These are phyloP conservation scores for Chaetothyriales sp. DNA, from an alignment of 2,329 filamentous ascomycete genomes.

Conservation along the genomic window DNA sequence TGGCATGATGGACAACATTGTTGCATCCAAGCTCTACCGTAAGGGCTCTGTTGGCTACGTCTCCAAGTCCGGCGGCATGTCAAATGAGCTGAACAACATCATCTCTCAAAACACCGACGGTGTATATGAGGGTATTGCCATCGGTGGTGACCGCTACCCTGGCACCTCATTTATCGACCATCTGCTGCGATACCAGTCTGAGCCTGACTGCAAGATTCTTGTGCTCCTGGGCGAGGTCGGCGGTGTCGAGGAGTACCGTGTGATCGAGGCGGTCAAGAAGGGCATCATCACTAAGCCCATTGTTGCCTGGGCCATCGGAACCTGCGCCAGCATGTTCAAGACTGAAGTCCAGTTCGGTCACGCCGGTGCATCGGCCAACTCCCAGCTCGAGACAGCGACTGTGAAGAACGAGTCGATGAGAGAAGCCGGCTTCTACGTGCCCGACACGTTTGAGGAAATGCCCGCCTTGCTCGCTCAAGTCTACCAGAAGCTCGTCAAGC, in stretches of 20 bases:
- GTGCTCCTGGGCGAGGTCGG: conserved; percentile 93
- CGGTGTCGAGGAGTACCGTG: conserved; percentile 99
- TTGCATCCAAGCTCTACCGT: conserved; percentile 98
- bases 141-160: conserved; percentile 97
- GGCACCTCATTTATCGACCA: conserved; percentile 99
- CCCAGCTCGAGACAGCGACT: conserved; percentile 90
- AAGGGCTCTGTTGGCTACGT: conserved; percentile 98
- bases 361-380: conserved; percentile 97
- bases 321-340: conserved; percentile 99
- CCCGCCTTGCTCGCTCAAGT: conserved; percentile 60
- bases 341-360: conserved; percentile 99
- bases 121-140: conserved; percentile 97
- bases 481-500: conserved; percentile 74
- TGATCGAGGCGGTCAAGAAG: conserved; percentile 92
- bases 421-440: conserved; percentile 86
- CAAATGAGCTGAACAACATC: conserved; percentile 99
- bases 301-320: conserved; percentile 98
- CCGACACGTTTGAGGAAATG: conserved; percentile 93
- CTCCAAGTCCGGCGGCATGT: conserved; percentile 99
- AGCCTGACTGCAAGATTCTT: conserved; percentile 95
- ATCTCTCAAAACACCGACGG: conserved; percentile 90
- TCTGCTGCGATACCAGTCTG: conserved; percentile 86
- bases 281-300: conserved; percentile 96
- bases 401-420: conserved; percentile 96
- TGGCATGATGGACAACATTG: conserved; percentile 99